Evolutionary conservation across 768 basidiomycete genomes (phyloP), one percentile per base, ranked within the genome.

Genomic region (Pleurotus djamor): DNA sequence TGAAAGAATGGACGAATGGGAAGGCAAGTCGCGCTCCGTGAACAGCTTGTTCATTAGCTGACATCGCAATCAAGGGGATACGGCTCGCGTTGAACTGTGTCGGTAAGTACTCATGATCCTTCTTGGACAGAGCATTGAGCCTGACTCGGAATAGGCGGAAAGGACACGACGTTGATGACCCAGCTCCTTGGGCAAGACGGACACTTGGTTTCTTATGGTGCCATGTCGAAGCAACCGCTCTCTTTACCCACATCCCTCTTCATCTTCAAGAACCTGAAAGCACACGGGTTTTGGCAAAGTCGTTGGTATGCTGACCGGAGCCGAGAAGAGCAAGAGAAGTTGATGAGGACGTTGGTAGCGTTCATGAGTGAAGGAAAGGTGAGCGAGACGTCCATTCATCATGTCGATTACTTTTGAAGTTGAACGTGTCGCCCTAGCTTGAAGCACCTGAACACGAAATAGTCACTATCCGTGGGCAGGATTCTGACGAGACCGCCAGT

Each of bases 141-240:
- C 7, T n/a, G 32, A 34, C 28, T 17, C 17, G 8, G 34, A 7
- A 12, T 7, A 48, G 72, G 91, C 33, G 92, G 94, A 0, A 79
- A 79, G 52, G 78, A 85, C 47, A 92, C 91, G 0, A 83, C 83
- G 0, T 64, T 76, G 5, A 92, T 94, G 91, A 78, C 83, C 1
- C 80, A 84, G 52, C 73, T 89, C 6, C 76, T 96, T 0, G 88
- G 87, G 28, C 72, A 77, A 45, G 75, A 88, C 63, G 85, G 88
- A 2, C 88, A 90, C 62, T 79, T 94, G 10, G 87, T 94, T 6
- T 92, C 94, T 0, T 96, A 95, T 57, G 94, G 94, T 33, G 92
- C 90, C 4, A 95, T 96, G 93, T 89, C 93, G 1, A 93, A 89
- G 68, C 80, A 88, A 55, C 91, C 93, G 0, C 71, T 96, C 14